A percentile compares a stretch with the other conserved stretches of the same genome.
phyloP scores from a whole-genome alignment of 1,284 basidiomycete species.

The Leccinum insolens region DNA sequence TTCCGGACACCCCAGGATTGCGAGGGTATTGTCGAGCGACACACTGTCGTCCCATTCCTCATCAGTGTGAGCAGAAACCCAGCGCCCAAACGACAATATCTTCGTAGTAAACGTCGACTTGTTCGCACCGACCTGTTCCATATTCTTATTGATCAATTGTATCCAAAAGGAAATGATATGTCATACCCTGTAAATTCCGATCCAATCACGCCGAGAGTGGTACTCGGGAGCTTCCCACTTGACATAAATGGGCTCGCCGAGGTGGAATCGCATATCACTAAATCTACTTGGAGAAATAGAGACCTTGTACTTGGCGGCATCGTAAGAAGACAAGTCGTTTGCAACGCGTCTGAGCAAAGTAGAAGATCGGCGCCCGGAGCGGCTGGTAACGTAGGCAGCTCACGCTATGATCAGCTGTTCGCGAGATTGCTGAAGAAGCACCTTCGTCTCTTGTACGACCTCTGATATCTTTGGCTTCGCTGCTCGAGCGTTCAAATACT shows the following conservation, averaged over 20 bases:
- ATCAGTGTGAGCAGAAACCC: constrained; percentile 83
- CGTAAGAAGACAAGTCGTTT: constrained; percentile 78
- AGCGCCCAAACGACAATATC: constrained; percentile 87
- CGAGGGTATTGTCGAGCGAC: constrained; percentile 53
- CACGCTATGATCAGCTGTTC: constrained; percentile 90
- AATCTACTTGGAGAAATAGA: constrained; percentile 57
- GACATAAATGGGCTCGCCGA: constrained; percentile 88
- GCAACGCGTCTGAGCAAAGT: constrained; percentile 68
- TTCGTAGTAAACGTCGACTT: constrained; percentile 84
- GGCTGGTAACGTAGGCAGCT: constrained; percentile 31
- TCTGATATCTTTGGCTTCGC: constrained; percentile 68
- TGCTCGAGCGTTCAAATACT: constrained; percentile 51
- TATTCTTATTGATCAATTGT: constrained; percentile 9
- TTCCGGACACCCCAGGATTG: constrained; percentile 41
- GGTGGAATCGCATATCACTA: constrained; percentile 70
- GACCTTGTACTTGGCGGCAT: constrained; percentile 78
- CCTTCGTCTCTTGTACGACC: constrained; percentile 90
- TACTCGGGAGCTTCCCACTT: constrained; percentile 86
- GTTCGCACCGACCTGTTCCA: constrained; percentile 79
- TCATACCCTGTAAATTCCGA: constrained; percentile 84
- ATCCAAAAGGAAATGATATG: background rate
- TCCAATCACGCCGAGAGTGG: constrained; percentile 97
- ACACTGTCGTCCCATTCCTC: constrained; percentile 94
- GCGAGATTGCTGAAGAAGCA: constrained; percentile 87
- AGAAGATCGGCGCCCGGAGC: constrained; percentile 1